Conservation (phyloP, 2,329 filamentous ascomycete species). For the Penicillium crustosum region DNA sequence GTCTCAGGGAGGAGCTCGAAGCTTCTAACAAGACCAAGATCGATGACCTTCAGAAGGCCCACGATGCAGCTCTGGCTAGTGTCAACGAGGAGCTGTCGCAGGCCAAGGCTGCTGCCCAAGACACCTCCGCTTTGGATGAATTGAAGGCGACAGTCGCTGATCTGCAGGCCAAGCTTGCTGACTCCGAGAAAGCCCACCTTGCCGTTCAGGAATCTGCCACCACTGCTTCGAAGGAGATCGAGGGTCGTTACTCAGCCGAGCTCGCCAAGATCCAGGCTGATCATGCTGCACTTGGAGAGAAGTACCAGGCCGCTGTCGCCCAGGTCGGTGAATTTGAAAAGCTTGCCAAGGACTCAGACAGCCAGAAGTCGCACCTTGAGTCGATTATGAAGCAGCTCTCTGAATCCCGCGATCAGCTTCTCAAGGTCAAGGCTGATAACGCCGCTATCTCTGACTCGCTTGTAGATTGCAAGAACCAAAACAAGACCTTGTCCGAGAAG, state of each 20-base stretch:
- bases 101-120: constrained; percentile 37
- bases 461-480: constrained; percentile 31
- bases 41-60: constrained; percentile 36
- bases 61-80: constrained; percentile 35
- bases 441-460: constrained; percentile 33
- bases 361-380: constrained; percentile 65
- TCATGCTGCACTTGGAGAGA: constrained; percentile 48
- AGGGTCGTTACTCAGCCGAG: constrained; percentile 45
- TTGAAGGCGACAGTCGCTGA: constrained; percentile 46
- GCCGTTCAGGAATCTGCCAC: constrained; percentile 45
- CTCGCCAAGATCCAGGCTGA: constrained; percentile 46
- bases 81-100: constrained; percentile 37
- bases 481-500: constrained; percentile 35
- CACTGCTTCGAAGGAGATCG: constrained; percentile 18
- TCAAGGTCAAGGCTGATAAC: constrained; percentile 33
- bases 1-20: constrained; percentile 39
- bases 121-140: constrained; percentile 39
- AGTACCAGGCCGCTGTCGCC: constrained; percentile 35
- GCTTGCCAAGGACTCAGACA: constrained; percentile 78
- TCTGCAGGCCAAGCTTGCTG: constrained; percentile 65
- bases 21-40: constrained; percentile 37
- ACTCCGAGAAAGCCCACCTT: constrained; percentile 48
- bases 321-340: constrained; percentile 81
- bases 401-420: constrained; percentile 36
- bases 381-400: constrained; percentile 56